Evolutionary conservation across 208 protist genomes (phyloP).

Genomic region (Trypanosoma theileri): DNA sequence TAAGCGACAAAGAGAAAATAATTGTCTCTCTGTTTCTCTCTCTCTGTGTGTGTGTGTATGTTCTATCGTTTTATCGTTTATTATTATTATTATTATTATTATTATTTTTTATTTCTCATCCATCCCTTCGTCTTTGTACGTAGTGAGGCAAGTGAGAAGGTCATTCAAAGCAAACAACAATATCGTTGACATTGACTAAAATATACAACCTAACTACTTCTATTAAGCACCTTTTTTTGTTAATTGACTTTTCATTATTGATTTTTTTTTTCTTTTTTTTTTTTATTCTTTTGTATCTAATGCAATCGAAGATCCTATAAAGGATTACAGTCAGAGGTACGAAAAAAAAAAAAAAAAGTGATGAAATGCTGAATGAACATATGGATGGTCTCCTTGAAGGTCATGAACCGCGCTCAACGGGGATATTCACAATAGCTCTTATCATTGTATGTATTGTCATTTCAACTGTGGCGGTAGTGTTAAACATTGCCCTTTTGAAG

Average conservation of each 20-base stretch:
- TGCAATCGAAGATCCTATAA: neutral
- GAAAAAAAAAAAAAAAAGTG: neutral
- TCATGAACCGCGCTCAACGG: neutral
- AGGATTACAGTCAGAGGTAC: neutral
- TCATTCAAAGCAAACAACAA: no score
- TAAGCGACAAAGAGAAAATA: no score
- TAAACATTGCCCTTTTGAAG: neutral
- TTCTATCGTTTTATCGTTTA: no score
- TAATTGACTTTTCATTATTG: neutral
- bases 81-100: no score
- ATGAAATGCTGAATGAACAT: neutral
- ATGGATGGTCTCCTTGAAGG: constrained; percentile 14
- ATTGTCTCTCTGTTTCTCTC: no score
- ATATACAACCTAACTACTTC: neutral
- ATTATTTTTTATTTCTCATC: no score
- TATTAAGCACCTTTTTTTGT: constrained; percentile 5
- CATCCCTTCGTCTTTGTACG: no score
- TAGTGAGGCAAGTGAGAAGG: no score
- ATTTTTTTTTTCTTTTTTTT: neutral
- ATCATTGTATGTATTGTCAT: neutral
- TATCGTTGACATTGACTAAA: no score
- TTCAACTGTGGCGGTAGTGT: neutral
- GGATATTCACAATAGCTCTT: neutral
- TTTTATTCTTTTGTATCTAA: constrained; percentile 8
- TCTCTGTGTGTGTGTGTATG: no score